Evolutionary conservation across 1,284 basidiomycete species (phyloP).

Genomic region (Rhodofomes roseus): DNA sequence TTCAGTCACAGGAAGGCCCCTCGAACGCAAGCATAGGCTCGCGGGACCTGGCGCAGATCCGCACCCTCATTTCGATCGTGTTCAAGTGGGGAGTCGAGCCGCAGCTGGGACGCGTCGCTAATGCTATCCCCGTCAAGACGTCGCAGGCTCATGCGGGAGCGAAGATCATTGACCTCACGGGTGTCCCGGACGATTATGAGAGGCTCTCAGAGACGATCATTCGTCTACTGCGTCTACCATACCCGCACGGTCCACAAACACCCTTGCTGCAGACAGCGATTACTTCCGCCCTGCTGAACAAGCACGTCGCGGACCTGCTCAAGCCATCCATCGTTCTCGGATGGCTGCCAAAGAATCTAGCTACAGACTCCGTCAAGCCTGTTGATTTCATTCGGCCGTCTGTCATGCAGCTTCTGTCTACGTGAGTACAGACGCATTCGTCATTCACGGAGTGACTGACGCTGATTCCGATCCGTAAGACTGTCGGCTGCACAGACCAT

Average conservation of each 20-base stretch:
- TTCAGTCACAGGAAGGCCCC: slow-evolving; percentile 12
- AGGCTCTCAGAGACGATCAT: slow-evolving; percentile 38
- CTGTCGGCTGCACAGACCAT: slow-evolving; percentile 64
- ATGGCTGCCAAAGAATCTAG: slow-evolving; percentile 59
- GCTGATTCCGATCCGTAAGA: slow-evolving; percentile 30
- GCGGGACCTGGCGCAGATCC: slow-evolving; percentile 55
- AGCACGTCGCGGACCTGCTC: slow-evolving; percentile 55
- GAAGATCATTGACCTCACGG: slow-evolving; percentile 42
- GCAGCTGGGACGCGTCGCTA: slow-evolving; percentile 40
- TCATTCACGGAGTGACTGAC: background rate
- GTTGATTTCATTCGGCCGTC: slow-evolving; percentile 39
- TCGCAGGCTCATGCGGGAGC: slow-evolving; percentile 18
- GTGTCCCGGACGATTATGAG: slow-evolving; percentile 38
- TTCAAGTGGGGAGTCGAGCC: slow-evolving; percentile 70
- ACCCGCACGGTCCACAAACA: slow-evolving; percentile 45
- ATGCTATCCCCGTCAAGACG: slow-evolving; percentile 38
- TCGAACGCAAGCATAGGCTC: slow-evolving; percentile 1
- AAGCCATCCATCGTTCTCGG: slow-evolving; percentile 57
- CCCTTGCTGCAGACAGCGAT: slow-evolving; percentile 53
- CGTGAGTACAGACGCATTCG: slow-evolving; percentile 8
- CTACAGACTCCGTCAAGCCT: slow-evolving; percentile 37
- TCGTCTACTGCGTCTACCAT: slow-evolving; percentile 45
- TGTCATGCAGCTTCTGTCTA: slow-evolving; percentile 50
- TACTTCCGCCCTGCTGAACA: slow-evolving; percentile 54
- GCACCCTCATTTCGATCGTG: slow-evolving; percentile 59